A percentile compares a stretch with the other conserved stretches of the same genome.
These are phyloP conservation scores for Stereum hirsutum DNA, from an alignment of 1,284 basidiomycete genomes.

Conservation along the genomic window DNA sequence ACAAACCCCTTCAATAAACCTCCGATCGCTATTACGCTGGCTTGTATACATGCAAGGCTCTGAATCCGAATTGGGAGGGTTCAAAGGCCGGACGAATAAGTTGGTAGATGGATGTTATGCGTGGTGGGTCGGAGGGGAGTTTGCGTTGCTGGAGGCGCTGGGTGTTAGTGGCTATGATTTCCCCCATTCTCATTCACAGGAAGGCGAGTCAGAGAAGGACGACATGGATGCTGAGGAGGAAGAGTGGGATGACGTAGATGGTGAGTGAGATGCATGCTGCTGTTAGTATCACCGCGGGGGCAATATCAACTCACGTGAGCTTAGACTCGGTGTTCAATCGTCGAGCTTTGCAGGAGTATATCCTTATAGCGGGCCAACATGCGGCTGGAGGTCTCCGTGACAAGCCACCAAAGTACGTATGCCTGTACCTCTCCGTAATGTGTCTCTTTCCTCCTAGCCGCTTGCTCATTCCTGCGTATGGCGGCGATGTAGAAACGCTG, in stretches of 20 bases:
- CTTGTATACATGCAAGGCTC: conserved; percentile 80
- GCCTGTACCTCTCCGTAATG: conserved; percentile 7
- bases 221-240: conserved; percentile 16
- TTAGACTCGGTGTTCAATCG: conserved; percentile 48
- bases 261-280: conserved; percentile 25
- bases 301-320: too few relatives aligned
- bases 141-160: conserved; percentile 70
- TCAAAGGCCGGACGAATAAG: conserved; percentile 93
- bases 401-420: conserved; percentile 85
- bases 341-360: conserved; percentile 79
- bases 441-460: conserved; percentile 1
- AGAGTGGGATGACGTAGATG: conserved; percentile 58
- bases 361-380: conserved; percentile 81
- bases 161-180: conserved; percentile 29
- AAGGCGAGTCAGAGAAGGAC: conserved; percentile 7
- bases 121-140: conserved; percentile 97
- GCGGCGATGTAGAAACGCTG: conserved; percentile 43
- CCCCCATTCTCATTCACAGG: too few relatives aligned
- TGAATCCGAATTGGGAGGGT: conserved; percentile 84
- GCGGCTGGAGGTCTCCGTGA: conserved; percentile 84
- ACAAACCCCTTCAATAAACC: conserved; percentile 36
- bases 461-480: neutral
- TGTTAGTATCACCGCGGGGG: too few relatives aligned
- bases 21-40: conserved; percentile 70
- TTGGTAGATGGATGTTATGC: conserved; percentile 98